Evolutionary conservation across 257 asterid species (phyloP).

Genomic region (Striga asiatica): DNA sequence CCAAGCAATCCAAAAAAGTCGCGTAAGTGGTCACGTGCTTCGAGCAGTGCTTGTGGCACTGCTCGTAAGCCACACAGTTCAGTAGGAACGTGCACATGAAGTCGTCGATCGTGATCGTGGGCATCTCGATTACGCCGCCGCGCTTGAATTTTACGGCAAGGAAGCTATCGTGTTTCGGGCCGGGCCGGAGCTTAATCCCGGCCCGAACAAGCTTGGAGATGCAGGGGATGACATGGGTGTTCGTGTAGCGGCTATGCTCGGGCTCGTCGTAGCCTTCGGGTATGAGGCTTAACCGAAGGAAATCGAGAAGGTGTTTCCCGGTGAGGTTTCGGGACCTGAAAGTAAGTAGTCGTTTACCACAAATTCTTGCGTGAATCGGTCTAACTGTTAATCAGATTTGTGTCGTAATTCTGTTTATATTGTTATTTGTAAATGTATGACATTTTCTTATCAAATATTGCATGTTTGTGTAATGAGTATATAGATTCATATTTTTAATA

Average conservation of each 20-base stretch:
- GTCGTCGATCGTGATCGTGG: constrained; percentile 60
- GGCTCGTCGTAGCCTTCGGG: constrained; percentile 33
- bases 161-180: constrained; percentile 36
- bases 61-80: constrained; percentile 90
- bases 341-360: too few species aligned
- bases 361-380: too few species aligned
- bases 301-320: constrained; percentile 66
- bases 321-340: constrained; percentile 7
- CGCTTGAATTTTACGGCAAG: constrained; percentile 37
- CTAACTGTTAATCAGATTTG: too few species aligned
- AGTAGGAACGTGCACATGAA: constrained; percentile 56
- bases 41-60: constrained; percentile 48
- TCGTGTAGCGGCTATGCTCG: background rate
- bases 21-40: constrained; percentile 79
- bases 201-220: constrained; percentile 65
- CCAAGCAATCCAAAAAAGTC: constrained; percentile 51
- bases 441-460: too few species aligned
- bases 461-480: too few species aligned
- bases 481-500: too few species aligned
- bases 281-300: constrained; percentile 64
- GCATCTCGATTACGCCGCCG: constrained; percentile 71
- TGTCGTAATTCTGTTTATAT: too few species aligned
- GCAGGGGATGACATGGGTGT: constrained; percentile 43
- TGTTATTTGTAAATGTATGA: too few species aligned
- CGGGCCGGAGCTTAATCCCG: constrained; percentile 42